Percentiles rank a stretch among this genome's conserved stretches.
Evolutionary conservation across 2,329 filamentous ascomycete species (phyloP).

Genomic region (Chaetomiaceae sp.): DNA sequence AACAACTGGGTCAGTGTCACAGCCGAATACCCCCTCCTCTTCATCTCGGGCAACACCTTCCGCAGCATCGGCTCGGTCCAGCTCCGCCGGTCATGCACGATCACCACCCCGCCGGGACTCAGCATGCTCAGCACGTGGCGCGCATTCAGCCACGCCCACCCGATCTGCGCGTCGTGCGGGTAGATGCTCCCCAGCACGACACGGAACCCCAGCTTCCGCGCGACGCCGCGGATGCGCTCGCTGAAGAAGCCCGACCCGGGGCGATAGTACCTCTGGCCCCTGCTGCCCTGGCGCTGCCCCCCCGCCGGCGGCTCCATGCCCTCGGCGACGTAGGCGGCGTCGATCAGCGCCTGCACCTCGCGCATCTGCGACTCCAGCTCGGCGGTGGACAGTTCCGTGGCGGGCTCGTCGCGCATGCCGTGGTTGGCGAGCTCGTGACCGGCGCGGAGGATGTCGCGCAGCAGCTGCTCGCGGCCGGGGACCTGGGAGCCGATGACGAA

Average conservation of each 20-base stretch:
- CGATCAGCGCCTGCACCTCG: slow-evolving; percentile 58
- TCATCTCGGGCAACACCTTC: slow-evolving; percentile 67
- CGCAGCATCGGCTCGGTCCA: slow-evolving; percentile 80
- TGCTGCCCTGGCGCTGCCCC: too few species aligned
- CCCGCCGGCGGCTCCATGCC: slow-evolving; percentile 22
- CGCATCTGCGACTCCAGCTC: slow-evolving; percentile 60
- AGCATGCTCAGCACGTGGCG: slow-evolving; percentile 77
- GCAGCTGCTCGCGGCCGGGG: slow-evolving; percentile 42
- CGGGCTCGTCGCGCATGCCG: slow-evolving; percentile 82
- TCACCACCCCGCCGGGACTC: slow-evolving; percentile 69
- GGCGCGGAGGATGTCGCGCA: slow-evolving; percentile 53
- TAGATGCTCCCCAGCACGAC: slow-evolving; percentile 82
- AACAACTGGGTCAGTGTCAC: slow-evolving; percentile 68
- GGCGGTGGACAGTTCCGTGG: slow-evolving; percentile 52
- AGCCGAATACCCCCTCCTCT: slow-evolving; percentile 62
- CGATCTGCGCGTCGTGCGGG: slow-evolving; percentile 86
- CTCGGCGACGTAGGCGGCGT: slow-evolving; percentile 50
- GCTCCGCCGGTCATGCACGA: slow-evolving; percentile 78
- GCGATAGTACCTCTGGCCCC: slow-evolving; percentile 62
- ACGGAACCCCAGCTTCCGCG: slow-evolving; percentile 59
- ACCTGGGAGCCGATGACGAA: slow-evolving; percentile 84
- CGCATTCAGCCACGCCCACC: slow-evolving; percentile 64
- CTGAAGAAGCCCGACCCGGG: slow-evolving; percentile 84
- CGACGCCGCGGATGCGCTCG: slow-evolving; percentile 57
- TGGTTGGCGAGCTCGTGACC: slow-evolving; percentile 80